Evolutionary conservation across 768 basidiomycete genomes (phyloP), one percentile per base, ranked within the genome.

Genomic region (Phanerochaete sordida): DNA sequence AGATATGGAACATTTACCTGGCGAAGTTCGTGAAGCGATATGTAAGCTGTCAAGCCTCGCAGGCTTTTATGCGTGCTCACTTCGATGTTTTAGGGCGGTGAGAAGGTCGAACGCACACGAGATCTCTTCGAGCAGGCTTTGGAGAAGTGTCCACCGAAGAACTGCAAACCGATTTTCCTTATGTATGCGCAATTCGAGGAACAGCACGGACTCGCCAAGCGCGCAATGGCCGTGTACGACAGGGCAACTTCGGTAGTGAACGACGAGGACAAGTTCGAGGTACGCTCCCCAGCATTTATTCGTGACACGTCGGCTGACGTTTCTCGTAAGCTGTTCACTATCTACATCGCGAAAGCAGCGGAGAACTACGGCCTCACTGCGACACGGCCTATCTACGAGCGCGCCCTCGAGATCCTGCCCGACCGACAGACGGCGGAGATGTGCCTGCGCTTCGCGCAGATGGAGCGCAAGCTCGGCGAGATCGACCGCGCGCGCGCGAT

Each of bases 1-100:
- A 99, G 75, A 87, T 99, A 64, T 98, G 97, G 96, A 98, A 99
- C 72, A 97, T 97, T 56, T 99, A 98, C 73, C 76, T 99, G 21
- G 88, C 93, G 46, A 98, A 98, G 74, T 99, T 99, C 72, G 84
- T 95, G 60, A 95, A 93, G 74, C 91, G 97, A 75, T 98, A 95
- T 75, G 93, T 95, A 66, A 70, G 90, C 81, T 6, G 0, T 31
- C 51, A 37, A 43, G 44, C 12, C 39, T 43, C 19, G 4, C 8
- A 4, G 39, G 19, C 39, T 19, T 19, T 6, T 35, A 4, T 8
- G 19, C 4, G 24, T 24, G 31, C 47, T 46, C 39, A 47, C 31
- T 16, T 12, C 26, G 7, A 30, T 16, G 33, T 55, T 1, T 48
- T 57, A 95, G 93, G 94, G 91, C 31, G 97, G 97, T 4, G 81